Evolutionary conservation across 1,284 basidiomycete genomes (phyloP).

Genomic region (Ustilago bromivora): DNA sequence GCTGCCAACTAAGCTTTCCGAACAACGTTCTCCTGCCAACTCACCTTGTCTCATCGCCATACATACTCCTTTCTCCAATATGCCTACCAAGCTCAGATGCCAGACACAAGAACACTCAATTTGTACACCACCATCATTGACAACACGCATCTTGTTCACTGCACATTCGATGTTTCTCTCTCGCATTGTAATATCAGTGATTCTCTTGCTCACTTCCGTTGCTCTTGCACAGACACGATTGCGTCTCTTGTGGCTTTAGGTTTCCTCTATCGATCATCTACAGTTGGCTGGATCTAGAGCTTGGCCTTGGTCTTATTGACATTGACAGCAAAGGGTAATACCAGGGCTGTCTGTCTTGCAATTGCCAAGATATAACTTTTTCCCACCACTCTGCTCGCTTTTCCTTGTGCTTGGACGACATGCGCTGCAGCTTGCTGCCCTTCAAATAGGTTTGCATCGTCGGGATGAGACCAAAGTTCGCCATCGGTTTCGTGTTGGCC

Average conservation of each 20-base stretch:
- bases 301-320: conserved; percentile 32
- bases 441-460: conserved; percentile 33
- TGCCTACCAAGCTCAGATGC: too few species aligned
- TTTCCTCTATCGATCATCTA: too few species aligned
- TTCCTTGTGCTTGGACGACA: conserved; percentile 16
- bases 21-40: background rate
- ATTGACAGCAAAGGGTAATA: conserved; percentile 41
- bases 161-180: background rate
- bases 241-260: background rate
- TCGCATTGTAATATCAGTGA: conserved; percentile 6
- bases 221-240: background rate
- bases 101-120: background rate
- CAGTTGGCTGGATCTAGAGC: background rate
- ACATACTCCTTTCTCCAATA: too few species aligned
- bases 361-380: conserved; percentile 36
- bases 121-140: conserved; percentile 2
- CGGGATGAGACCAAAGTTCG: conserved; percentile 43
- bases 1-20: conserved; percentile 19
- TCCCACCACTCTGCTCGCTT: background rate
- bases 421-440: background rate
- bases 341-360: conserved; percentile 43
- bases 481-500: conserved; percentile 52
- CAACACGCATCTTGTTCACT: too few species aligned
- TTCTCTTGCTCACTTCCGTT: too few species aligned
- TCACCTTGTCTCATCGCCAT: too few species aligned